Conservation (phyloP, 768 basidiomycete species). For the Leccinum uliginosum region DNA sequence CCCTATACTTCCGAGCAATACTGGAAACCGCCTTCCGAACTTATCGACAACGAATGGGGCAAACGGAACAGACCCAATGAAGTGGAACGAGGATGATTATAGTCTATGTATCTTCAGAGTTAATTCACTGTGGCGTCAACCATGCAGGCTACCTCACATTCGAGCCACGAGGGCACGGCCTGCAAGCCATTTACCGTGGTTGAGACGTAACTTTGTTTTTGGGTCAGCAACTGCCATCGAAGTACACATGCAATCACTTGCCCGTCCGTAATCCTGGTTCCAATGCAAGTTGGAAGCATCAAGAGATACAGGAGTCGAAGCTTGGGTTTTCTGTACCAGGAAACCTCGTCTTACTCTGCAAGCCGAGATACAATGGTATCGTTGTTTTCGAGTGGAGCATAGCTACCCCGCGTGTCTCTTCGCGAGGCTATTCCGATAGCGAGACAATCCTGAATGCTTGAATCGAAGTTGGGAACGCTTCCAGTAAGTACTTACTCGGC, state of each 20-base stretch:
- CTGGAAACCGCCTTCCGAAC: background rate
- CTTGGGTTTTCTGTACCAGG: constrained; percentile 63
- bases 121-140: background rate
- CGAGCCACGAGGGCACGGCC: background rate
- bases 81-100: background rate
- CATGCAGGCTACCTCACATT: background rate
- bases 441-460: background rate
- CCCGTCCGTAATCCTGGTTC: constrained; percentile 19
- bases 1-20: background rate
- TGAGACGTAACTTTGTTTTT: background rate
- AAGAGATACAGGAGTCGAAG: constrained; percentile 51
- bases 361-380: constrained; percentile 16
- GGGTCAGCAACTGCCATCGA: background rate
- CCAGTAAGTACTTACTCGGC: too few species aligned
- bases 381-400: background rate
- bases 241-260: background rate
- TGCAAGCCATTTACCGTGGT: background rate
- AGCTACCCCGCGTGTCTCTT: background rate
- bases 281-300: constrained; percentile 40
- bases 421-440: constrained; percentile 4
- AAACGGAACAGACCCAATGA: background rate
- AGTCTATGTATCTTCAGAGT: background rate
- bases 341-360: constrained; percentile 40
- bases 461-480: too few species aligned
- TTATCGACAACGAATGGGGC: background rate